Conservation (phyloP, 371 early-diverging fungal species). For the Chytridium lagenaria region DNA sequence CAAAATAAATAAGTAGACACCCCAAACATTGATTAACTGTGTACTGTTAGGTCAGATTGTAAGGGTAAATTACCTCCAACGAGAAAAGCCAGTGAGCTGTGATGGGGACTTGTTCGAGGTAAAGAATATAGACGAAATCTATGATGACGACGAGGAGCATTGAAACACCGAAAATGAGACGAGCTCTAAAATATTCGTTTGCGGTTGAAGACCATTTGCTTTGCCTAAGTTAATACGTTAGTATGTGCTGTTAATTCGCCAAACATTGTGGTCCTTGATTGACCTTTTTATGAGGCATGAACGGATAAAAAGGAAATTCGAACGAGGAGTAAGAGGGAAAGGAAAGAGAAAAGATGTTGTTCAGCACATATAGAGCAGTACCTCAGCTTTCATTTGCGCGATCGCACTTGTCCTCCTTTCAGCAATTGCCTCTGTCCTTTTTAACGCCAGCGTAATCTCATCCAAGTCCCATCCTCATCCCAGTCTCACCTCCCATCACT, state of each 20-base stretch:
- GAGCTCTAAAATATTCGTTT: slow-evolving; percentile 26
- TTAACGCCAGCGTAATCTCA: slow-evolving; percentile 11
- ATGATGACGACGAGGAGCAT: slow-evolving; percentile 22
- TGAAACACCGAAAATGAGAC: slow-evolving; percentile 27
- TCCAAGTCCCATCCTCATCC: neutral
- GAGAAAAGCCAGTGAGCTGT: slow-evolving; percentile 30
- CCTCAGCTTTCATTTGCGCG: neutral
- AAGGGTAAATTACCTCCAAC: slow-evolving; percentile 23
- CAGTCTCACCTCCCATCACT: neutral
- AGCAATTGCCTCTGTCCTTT: slow-evolving; percentile 5
- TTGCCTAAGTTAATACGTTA: neutral
- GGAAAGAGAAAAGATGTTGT: too few species aligned
- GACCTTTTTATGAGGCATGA: too few species aligned
- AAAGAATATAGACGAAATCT: slow-evolving; percentile 17
- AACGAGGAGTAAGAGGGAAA: neutral
- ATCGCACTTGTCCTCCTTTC: slow-evolving; percentile 5
- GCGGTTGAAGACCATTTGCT: slow-evolving; percentile 11
- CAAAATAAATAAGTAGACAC: slow-evolving; percentile 23
- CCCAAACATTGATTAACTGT: slow-evolving; percentile 26
- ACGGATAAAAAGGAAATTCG: too few species aligned
- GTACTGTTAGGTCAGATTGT: too few species aligned
- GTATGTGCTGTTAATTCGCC: neutral
- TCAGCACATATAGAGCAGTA: too few species aligned
- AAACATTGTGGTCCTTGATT: too few species aligned
- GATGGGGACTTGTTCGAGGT: slow-evolving; percentile 17